These are phyloP conservation scores for Linum trigynum DNA, from an alignment of 345 rosid genomes.

Conservation along the genomic window DNA sequence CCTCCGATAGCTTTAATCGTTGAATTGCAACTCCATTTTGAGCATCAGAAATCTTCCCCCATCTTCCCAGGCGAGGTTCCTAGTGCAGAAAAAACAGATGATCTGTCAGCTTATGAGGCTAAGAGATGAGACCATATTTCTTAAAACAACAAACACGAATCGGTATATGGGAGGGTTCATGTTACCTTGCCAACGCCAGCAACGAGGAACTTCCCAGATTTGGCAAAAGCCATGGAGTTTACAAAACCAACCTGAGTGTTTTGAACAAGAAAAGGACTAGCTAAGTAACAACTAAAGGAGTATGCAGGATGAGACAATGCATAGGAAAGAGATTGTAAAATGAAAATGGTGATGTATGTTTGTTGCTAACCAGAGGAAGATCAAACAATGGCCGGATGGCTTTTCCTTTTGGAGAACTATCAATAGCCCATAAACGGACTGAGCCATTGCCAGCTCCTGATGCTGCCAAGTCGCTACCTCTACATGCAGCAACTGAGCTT, in stretches of 20 bases:
- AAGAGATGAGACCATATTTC: too few relatives aligned
- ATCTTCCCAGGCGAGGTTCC: conserved; percentile 96
- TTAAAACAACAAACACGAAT: neutral
- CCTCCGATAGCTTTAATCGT: conserved; percentile 43
- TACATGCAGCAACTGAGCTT: conserved; percentile 58
- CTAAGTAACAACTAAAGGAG: conserved; percentile 1
- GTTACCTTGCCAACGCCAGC: conserved; percentile 91
- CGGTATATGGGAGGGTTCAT: neutral
- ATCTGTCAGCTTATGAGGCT: neutral
- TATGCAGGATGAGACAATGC: neutral
- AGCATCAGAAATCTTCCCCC: conserved; percentile 56
- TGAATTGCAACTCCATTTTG: conserved; percentile 77
- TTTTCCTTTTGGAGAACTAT: conserved; percentile 29
- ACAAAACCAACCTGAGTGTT: conserved; percentile 72
- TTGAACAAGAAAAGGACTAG: conserved; percentile 5
- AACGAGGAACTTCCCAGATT: conserved; percentile 70
- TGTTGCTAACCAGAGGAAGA: conserved; percentile 61
- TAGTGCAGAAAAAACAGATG: conserved; percentile 18
- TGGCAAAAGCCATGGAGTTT: conserved; percentile 83
- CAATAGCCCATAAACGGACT: conserved; percentile 65
- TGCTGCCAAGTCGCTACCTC: conserved; percentile 91
- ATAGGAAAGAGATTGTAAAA: neutral
- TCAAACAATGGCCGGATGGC: conserved; percentile 41
- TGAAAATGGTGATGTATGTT: neutral
- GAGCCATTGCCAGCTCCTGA: conserved; percentile 94